Evolutionary conservation across 2,329 filamentous ascomycete species (phyloP).

Genomic region (Emydomyces testavorans): DNA sequence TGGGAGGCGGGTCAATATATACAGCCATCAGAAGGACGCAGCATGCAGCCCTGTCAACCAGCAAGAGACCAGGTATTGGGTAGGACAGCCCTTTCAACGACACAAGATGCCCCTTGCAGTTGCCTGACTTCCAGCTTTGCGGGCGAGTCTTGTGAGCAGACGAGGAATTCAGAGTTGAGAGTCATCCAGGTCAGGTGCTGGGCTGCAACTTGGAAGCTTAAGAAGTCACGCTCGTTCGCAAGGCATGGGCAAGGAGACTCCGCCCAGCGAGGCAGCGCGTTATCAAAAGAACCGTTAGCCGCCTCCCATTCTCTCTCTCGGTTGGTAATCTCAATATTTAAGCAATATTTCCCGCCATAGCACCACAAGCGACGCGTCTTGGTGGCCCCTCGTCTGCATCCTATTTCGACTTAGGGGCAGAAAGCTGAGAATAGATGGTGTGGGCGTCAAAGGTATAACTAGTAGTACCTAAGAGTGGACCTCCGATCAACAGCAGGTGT

Average conservation of each 20-base stretch:
- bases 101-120: slow-evolving; percentile 13
- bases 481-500: not conserved
- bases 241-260: not conserved
- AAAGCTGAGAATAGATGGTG: not conserved
- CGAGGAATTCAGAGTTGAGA: not conserved
- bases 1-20: slow-evolving; percentile 2
- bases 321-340: no score
- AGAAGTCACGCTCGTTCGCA: slow-evolving; percentile 9
- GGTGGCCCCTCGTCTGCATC: not conserved
- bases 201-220: slow-evolving; percentile 4
- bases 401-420: not conserved
- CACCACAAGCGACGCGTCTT: not conserved
- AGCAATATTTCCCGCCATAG: no score
- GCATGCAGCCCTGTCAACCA: slow-evolving; percentile 8
- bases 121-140: slow-evolving; percentile 11
- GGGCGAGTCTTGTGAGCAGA: slow-evolving; percentile 9
- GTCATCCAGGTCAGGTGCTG: slow-evolving; percentile 9
- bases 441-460: not conserved
- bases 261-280: slow-evolving; percentile 7
- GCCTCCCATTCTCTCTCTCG: not conserved
- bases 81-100: slow-evolving; percentile 5
- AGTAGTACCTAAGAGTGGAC: not conserved
- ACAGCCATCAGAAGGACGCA: slow-evolving; percentile 2
- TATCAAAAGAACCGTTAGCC: not conserved
- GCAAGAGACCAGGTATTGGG: not conserved